Base-by-base conservation (phyloP, 2,329 filamentous ascomycete genomes). In the Fusarium beomiforme region DNA sequence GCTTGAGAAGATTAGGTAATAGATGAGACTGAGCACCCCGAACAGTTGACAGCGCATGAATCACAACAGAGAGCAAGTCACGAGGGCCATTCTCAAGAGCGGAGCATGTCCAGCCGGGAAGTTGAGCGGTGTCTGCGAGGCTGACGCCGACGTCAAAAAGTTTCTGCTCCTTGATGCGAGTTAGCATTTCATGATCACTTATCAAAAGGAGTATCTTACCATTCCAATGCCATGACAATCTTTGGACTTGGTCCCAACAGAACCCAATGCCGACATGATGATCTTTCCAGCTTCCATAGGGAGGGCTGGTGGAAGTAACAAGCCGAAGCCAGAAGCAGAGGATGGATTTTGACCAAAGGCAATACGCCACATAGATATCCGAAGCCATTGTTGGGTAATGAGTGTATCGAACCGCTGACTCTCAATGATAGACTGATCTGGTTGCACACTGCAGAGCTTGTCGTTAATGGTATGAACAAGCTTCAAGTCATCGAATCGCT, bases 391-490 rank as follows among this genome's bases (percentile, higher is more conserved):
- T 4, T 80, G 78, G 2, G 78, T 80, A 19, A 80, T 70, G 5
- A 79, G 75, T 0, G 78, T 80, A 21, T 80, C 78, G 16, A 80
- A 79, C 1, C 77, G 71, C 36, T 80, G 78, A 26, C 78, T 80
- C 42, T 79, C 77, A 3, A 79, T 75, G 0, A 80, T 72, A 0
- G 76, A 78, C 5, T 78, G 71, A 9, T 70, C 71, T 3, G 78
- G 69, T 17, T 77, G 75, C 6, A 80, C 66, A 4, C 64, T 59
- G n/a, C 75, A 74, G 0, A 80, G 61, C 12, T 72, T 76, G 7
- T 77, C 66, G n/a, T 77, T 77, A 31, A 80, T 74, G 4, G 44
- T 67, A 11, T 72, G 70, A 0, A 73, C 72, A 1, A 79, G 72
- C 6, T 72, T 71, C 5, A 77, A 50, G 16, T 74, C 67, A 7